A percentile compares a stretch with the other conserved stretches of the same genome.
phyloP scores from a whole-genome alignment of 192 early-diverging fungal genomes.

The Entophlyctis luteolus region DNA sequence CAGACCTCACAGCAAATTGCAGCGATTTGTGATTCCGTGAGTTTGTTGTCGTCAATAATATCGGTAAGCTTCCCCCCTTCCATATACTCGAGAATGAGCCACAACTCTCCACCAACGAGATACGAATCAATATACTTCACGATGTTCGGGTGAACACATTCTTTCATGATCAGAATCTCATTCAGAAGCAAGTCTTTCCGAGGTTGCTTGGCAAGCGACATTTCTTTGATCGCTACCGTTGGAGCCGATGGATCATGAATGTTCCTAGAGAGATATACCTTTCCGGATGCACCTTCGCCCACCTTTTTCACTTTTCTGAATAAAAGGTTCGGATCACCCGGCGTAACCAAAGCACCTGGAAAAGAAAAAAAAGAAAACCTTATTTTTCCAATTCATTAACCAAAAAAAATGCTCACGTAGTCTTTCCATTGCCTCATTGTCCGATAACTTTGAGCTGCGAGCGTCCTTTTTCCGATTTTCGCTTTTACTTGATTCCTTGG shows the following conservation, averaged over 20 bases:
- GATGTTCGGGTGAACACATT: conserved; percentile 85
- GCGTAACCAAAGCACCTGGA: conserved; percentile 1
- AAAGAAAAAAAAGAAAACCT: neutral
- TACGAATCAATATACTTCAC: conserved; percentile 87
- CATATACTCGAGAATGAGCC: conserved; percentile 96
- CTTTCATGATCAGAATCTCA: conserved; percentile 93
- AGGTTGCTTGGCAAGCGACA: conserved; percentile 84
- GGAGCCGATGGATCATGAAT: conserved; percentile 55
- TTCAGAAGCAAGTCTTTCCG: conserved; percentile 89
- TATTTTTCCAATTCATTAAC: neutral
- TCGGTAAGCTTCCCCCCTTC: conserved; percentile 89
- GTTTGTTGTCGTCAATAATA: conserved; percentile 77
- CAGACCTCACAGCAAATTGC: conserved; percentile 45
- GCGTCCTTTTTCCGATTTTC: neutral
- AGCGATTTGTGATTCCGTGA: conserved; percentile 42
- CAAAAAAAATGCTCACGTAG: conserved; percentile 49
- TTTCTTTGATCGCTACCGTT: conserved; percentile 89
- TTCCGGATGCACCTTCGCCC: conserved; percentile 70
- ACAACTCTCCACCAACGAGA: conserved; percentile 73
- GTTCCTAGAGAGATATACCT: conserved; percentile 80
- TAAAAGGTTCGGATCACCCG: conserved; percentile 12
- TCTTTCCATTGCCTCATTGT: conserved; percentile 89
- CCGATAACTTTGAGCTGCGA: conserved; percentile 75
- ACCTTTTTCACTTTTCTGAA: conserved; percentile 19
- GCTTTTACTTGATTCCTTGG: neutral